Conservation (phyloP, 2,329 filamentous ascomycete genomes). For the Xylaria sp. region DNA sequence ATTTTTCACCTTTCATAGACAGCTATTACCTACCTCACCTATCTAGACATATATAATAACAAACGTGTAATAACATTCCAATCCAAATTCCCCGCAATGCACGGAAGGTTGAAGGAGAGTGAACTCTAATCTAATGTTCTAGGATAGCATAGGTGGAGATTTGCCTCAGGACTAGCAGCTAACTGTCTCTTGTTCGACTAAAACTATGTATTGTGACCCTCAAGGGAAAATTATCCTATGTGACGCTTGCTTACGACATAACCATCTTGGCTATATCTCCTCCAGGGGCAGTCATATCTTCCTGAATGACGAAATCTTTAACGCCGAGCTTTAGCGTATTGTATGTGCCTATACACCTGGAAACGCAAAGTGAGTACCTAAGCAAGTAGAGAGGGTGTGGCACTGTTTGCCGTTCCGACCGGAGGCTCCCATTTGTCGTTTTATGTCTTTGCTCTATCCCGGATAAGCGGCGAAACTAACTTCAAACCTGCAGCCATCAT, state of each 20-base stretch:
- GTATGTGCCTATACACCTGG: background rate
- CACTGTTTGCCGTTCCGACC: background rate
- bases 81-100: background rate
- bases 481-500: background rate
- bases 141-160: background rate
- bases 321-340: background rate
- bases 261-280: background rate
- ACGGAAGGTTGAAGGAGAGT: conserved; percentile 1
- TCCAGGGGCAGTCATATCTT: background rate
- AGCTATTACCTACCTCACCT: background rate
- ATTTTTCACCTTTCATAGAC: background rate
- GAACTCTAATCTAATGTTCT: background rate
- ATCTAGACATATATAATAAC: background rate
- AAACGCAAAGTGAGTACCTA: background rate
- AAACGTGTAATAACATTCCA: background rate
- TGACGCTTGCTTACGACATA: background rate
- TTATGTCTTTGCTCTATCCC: background rate
- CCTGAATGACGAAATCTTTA: too few species aligned
- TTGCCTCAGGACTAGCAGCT: background rate
- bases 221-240: too few species aligned
- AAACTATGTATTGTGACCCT: background rate
- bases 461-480: background rate
- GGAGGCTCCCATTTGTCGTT: background rate
- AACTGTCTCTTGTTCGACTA: background rate
- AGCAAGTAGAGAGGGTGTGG: background rate